Evolutionary conservation across 169 alveolate species (phyloP).

Genomic region (Eimeria sp.): DNA sequence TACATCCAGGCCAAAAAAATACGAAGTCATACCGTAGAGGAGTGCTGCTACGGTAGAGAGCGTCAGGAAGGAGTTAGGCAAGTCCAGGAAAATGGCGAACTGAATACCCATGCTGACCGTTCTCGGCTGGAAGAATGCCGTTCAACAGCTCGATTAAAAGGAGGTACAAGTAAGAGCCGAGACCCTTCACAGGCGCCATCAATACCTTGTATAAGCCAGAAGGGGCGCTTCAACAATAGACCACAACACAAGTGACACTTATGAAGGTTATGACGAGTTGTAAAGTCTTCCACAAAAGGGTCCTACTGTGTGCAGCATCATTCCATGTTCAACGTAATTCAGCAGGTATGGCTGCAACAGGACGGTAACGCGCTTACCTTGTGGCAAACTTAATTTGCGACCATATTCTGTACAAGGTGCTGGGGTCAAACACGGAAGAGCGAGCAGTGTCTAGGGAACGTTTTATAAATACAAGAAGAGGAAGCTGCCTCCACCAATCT

Average conservation of each 20-base stretch:
- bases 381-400: conserved; percentile 47
- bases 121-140: conserved; percentile 59
- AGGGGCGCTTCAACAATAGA: conserved; percentile 37
- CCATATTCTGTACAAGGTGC: conserved; percentile 59
- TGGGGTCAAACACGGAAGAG: conserved; percentile 30
- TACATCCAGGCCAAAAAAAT: background rate
- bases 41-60: background rate
- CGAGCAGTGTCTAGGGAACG: conserved; percentile 25
- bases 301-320: background rate
- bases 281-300: background rate
- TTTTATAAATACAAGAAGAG: conserved; percentile 41
- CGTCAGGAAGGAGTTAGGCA: background rate
- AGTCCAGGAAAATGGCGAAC: background rate
- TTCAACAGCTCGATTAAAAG: conserved; percentile 48
- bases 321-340: background rate
- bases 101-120: conserved; percentile 19
- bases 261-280: background rate
- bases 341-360: background rate
- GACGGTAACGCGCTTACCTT: background rate
- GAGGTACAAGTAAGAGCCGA: conserved; percentile 61
- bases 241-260: background rate
- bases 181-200: conserved; percentile 65
- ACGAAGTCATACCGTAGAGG: background rate
- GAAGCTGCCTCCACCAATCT: conserved; percentile 65
- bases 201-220: conserved; percentile 62